Conservation (phyloP, 2,329 filamentous ascomycete genomes). For the Penicillium brevicompactum region DNA sequence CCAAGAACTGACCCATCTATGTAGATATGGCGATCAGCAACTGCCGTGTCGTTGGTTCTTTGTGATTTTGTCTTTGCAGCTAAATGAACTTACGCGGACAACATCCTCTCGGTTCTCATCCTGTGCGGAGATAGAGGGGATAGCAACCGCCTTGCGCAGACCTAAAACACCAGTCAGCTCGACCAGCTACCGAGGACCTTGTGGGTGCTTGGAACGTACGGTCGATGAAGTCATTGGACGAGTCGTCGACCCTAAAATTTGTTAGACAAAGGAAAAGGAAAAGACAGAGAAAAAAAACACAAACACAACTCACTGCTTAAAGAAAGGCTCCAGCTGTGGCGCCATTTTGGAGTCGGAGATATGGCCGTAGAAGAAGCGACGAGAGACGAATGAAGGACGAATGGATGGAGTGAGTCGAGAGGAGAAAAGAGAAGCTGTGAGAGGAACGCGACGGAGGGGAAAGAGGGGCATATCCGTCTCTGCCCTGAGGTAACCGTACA, state of each 20-base stretch:
- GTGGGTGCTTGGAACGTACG: conserved; percentile 49
- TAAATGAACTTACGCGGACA: conserved; percentile 61
- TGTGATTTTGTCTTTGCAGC: not conserved
- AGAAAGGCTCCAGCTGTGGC: conserved; percentile 86
- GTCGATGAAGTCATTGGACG: conserved; percentile 82
- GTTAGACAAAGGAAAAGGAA: conserved; percentile 1
- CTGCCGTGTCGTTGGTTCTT: not conserved
- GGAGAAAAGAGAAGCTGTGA: conserved; percentile 21
- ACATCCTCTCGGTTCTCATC: conserved; percentile 88
- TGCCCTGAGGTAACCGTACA: conserved; percentile 13
- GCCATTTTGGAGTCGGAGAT: conserved; percentile 70
- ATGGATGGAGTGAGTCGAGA: conserved; percentile 16
- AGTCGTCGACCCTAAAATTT: conserved; percentile 64
- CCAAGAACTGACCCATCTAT: conserved; percentile 89
- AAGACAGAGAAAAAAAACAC: not conserved
- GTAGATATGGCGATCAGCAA: not conserved
- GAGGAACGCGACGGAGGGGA: conserved; percentile 34
- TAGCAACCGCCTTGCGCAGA: conserved; percentile 88
- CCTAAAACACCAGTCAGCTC: conserved; percentile 32
- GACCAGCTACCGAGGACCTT: not conserved
- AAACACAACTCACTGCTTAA: conserved; percentile 65
- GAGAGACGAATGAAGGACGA: conserved; percentile 19
- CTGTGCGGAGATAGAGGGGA: conserved; percentile 92
- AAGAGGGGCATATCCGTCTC: conserved; percentile 35
- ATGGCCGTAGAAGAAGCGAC: conserved; percentile 47